Evolutionary conservation across 805 yeast species (phyloP), one percentile per base, ranked within the genome.

Genomic region (Metschnikowia lunata): DNA sequence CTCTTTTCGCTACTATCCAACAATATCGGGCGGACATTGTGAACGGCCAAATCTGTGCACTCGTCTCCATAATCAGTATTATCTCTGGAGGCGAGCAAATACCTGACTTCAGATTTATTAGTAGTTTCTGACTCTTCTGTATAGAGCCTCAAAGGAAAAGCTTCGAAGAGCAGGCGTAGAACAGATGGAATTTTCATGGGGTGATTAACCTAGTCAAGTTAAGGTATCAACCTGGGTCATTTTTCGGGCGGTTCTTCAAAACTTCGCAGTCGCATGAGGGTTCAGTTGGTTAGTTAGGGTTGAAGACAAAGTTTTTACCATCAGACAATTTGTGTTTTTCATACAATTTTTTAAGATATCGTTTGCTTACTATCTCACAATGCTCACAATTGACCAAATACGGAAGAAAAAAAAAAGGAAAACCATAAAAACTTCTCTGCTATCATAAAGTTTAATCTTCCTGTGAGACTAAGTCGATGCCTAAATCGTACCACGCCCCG

Each of bases 401-500:
- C 23, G 5, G 23, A 18, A 18, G 23, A 18, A 18, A 18, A 18
- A 18, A 18, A 18, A 18, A 18, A 18, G 5, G 5, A 18, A 18
- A 18, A 18, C 23, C 3, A 18, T 18, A 18, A 18, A 18, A 18
- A 18, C 23, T 18, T 18, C 4, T 18, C 23, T 18, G 23, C 23
- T 18, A 18, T 18, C 23, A 18, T 18, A 18, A 18, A 29, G 31
- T 33, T 36, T 62, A 64, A 36, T 71, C 74, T 26, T 69, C 74
- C 43, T 69, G 72, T 9, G 72, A 67, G 30, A 69, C 63, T 57
- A 71, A 67, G 53, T 71, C 75, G 47, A 71, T 69, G 30, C 71
- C 55, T 66, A 84, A 59, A 57, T 83, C 85, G 50, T 72, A 72
- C 90, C 90, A 85, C 30, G 66, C 63, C 28, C 63, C 75, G 39